These are phyloP conservation scores for Cenchrus americanus DNA, from an alignment of 176 grass and related monocot genomes.

Conservation along the genomic window DNA sequence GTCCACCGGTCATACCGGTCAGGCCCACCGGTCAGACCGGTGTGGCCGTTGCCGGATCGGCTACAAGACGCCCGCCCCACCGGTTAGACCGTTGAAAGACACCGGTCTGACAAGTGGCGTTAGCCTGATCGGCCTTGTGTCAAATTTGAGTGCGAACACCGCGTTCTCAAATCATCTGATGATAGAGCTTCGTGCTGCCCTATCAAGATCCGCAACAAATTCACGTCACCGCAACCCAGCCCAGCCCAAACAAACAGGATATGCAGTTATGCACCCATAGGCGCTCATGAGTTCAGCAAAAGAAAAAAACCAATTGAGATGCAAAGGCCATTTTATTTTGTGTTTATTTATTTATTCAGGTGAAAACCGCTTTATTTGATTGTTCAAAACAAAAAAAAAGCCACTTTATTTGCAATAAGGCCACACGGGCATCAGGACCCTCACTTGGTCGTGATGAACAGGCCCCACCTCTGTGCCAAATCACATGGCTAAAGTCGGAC, in stretches of 20 bases:
- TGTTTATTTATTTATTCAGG: not conserved
- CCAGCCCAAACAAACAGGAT: not conserved
- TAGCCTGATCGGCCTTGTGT: too few species aligned
- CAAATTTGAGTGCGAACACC: too few species aligned
- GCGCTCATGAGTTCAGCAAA: not conserved
- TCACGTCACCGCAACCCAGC: not conserved
- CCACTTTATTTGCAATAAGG: conserved; percentile 34
- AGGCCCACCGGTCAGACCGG: too few species aligned
- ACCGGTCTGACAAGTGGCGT: too few species aligned
- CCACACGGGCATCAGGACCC: not conserved
- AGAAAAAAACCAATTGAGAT: not conserved
- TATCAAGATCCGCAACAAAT: too few species aligned
- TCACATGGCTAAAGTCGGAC: conserved; percentile 78
- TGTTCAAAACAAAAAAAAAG: not conserved
- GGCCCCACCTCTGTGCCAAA: conserved; percentile 75
- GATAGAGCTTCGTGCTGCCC: too few species aligned
- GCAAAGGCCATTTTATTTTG: not conserved
- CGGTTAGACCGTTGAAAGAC: too few species aligned
- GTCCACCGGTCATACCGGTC: too few species aligned
- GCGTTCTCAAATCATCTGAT: too few species aligned
- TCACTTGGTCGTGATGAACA: conserved; percentile 89
- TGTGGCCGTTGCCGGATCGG: too few species aligned
- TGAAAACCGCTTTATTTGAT: too few species aligned
- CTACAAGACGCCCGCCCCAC: too few species aligned
- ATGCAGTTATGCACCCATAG: not conserved